Conservation (phyloP, 495 filamentous ascomycete species). For the Talaromyces adpressus region DNA sequence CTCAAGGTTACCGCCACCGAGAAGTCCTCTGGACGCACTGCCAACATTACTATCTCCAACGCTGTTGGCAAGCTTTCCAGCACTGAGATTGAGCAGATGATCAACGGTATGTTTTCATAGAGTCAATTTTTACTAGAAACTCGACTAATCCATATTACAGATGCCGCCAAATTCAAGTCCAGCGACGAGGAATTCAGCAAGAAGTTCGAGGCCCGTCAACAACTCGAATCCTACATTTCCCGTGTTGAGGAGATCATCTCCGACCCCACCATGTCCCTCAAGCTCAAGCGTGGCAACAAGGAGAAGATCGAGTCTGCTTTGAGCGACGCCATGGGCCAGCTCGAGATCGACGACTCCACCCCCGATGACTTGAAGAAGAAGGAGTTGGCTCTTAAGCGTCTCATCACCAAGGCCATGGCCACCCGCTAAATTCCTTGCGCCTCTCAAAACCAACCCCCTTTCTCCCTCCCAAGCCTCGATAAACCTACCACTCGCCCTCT, state of each 20-base stretch:
- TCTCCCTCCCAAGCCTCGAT: neutral
- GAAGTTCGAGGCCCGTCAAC: slow-evolving; percentile 96
- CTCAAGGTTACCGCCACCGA: slow-evolving; percentile 99
- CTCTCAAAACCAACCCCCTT: neutral
- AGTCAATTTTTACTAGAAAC: neutral
- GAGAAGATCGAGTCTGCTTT: slow-evolving; percentile 97
- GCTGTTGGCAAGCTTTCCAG: slow-evolving; percentile 97
- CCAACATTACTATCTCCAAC: slow-evolving; percentile 99
- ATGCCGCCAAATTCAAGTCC: slow-evolving; percentile 98
- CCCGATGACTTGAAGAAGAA: slow-evolving; percentile 99
- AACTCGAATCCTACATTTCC: slow-evolving; percentile 98
- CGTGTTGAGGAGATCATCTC: slow-evolving; percentile 98
- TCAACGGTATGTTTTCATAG: slow-evolving; percentile 56
- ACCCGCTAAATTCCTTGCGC: slow-evolving; percentile 58
- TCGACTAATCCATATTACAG: slow-evolving; percentile 30
- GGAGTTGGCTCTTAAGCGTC: slow-evolving; percentile 94
- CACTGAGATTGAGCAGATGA: slow-evolving; percentile 95
- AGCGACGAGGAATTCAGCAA: slow-evolving; percentile 98
- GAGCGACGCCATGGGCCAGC: slow-evolving; percentile 77
- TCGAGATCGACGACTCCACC: slow-evolving; percentile 79
- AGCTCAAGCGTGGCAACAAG: slow-evolving; percentile 97
- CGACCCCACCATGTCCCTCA: slow-evolving; percentile 90
- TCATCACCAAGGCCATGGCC: slow-evolving; percentile 95
- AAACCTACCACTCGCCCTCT: neutral
- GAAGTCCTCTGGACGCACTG: slow-evolving; percentile 95